Conservation (phyloP, 345 rosid genomes). For the Rhodomyrtus tomentosa region DNA sequence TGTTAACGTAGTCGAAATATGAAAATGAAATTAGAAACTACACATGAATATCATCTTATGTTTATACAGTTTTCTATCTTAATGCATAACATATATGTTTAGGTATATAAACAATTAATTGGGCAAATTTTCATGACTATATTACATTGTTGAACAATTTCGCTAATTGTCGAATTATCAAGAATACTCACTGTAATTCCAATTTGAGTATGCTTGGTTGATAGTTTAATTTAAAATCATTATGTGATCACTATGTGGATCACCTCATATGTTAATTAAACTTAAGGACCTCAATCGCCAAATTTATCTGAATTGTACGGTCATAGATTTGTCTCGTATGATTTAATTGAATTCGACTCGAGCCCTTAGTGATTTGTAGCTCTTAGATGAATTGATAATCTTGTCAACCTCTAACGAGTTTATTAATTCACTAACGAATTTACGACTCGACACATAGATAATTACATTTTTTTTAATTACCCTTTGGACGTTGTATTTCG, state of each 20-base stretch:
- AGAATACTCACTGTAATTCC: slow-evolving; percentile 45
- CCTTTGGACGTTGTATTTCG: not conserved
- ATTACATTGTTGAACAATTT: slow-evolving; percentile 29
- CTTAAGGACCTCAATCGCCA: not conserved
- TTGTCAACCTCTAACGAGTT: not conserved
- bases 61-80: too few relatives aligned
- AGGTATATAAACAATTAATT: too few relatives aligned
- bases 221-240: not conserved
- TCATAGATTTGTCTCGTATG: not conserved
- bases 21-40: too few relatives aligned
- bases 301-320: not conserved
- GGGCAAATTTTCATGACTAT: not conserved
- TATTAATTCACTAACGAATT: not conserved
- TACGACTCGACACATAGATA: not conserved
- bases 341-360: not conserved
- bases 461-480: not conserved
- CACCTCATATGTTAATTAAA: not conserved
- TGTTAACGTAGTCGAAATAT: too few relatives aligned
- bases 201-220: not conserved
- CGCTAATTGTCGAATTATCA: not conserved
- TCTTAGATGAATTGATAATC: not conserved
- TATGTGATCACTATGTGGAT: not conserved
- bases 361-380: not conserved
- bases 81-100: too few relatives aligned
- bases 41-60: too few relatives aligned